phyloP scores from a whole-genome alignment of 2,329 filamentous ascomycete genomes.

The Diaporthe amygdali region DNA sequence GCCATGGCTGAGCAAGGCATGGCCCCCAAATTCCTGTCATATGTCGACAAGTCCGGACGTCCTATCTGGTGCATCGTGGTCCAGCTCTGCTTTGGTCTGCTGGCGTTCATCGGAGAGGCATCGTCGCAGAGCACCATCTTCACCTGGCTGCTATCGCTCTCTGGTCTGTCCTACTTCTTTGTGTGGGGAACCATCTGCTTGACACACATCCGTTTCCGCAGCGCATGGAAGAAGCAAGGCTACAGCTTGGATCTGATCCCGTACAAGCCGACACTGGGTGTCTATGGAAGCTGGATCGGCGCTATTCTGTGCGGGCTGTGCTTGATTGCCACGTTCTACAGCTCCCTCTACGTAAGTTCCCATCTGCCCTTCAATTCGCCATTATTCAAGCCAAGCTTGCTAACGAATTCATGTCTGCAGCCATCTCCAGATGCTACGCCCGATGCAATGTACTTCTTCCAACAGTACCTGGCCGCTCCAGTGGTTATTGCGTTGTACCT shows the following conservation, averaged over 20 bases:
- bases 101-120: constrained; percentile 62
- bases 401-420: constrained; percentile 30
- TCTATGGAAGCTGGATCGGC: constrained; percentile 73
- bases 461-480: constrained; percentile 59
- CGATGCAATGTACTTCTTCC: constrained; percentile 61
- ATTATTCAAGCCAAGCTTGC: neutral
- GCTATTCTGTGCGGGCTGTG: constrained; percentile 70
- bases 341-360: constrained; percentile 58
- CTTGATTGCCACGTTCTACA: constrained; percentile 75
- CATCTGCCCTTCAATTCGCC: neutral
- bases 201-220: constrained; percentile 69
- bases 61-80: constrained; percentile 60
- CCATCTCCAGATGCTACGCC: constrained; percentile 39
- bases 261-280: constrained; percentile 55
- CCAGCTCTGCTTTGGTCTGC: constrained; percentile 60
- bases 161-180: constrained; percentile 75
- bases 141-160: constrained; percentile 72
- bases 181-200: constrained; percentile 75
- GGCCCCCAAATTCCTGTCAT: constrained; percentile 62
- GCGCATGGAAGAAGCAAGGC: constrained; percentile 64
- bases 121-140: constrained; percentile 53
- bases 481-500: constrained; percentile 65
- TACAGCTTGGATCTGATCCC: constrained; percentile 55
- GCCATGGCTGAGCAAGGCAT: constrained; percentile 53
- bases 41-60: constrained; percentile 66